Evolutionary conservation across 345 rosid genomes (phyloP).

Genomic region (Populus pruinosa): DNA sequence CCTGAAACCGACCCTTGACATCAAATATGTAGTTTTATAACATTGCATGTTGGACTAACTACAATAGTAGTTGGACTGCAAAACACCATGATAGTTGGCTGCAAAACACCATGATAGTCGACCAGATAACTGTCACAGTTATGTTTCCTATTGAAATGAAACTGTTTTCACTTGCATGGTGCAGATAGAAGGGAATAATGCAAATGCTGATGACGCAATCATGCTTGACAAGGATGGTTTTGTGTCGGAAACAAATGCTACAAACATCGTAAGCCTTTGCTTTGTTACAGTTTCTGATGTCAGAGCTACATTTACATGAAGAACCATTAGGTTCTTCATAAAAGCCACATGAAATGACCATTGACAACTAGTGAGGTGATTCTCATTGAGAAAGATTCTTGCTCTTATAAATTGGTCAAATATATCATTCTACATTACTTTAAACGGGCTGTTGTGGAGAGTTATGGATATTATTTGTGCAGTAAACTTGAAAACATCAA

Average conservation of each 20-base stretch:
- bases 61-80: not conserved
- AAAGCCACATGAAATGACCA: not conserved
- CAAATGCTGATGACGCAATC: constrained; percentile 64
- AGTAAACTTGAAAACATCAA: not conserved
- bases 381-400: not conserved
- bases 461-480: not conserved
- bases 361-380: not conserved
- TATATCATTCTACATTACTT: not conserved
- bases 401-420: not conserved
- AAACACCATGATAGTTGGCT: too few relatives aligned
- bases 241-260: constrained; percentile 92
- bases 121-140: not conserved
- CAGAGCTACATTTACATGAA: not conserved
- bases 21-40: too few relatives aligned
- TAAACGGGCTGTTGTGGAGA: not conserved
- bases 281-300: not conserved
- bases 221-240: constrained; percentile 94
- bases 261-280: constrained; percentile 67
- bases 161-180: constrained; percentile 13
- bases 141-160: not conserved
- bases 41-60: not conserved
- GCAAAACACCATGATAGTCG: too few relatives aligned
- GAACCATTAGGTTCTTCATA: not conserved
- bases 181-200: constrained; percentile 87
- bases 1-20: too few relatives aligned